These are phyloP conservation scores for Trichoderma hamatum DNA, from an alignment of 2,329 filamentous ascomycete genomes.

Conservation along the genomic window DNA sequence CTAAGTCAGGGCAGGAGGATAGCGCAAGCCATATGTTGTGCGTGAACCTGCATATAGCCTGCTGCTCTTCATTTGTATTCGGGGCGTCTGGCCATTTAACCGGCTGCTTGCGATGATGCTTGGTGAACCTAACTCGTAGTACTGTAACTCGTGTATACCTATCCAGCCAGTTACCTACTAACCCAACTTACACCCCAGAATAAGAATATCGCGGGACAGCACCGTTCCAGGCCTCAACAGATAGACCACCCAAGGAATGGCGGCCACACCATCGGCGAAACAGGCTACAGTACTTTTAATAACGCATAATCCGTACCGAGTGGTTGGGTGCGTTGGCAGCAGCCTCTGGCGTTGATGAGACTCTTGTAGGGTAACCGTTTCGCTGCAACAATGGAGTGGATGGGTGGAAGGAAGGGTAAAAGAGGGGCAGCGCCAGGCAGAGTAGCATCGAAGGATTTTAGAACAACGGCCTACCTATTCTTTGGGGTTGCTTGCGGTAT, in stretches of 20 bases:
- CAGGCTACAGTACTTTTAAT: slow-evolving; percentile 7
- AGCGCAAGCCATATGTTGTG: background rate
- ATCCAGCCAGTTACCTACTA: too few relatives aligned
- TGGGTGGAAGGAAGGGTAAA: slow-evolving; percentile 21
- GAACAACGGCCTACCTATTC: background rate
- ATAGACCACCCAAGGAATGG: background rate
- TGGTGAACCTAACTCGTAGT: too few relatives aligned
- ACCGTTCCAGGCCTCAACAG: background rate
- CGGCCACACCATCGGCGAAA: background rate
- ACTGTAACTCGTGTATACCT: too few relatives aligned
- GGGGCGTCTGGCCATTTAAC: background rate
- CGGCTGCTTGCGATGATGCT: background rate
- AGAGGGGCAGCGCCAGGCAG: slow-evolving; percentile 20
- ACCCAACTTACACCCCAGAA: too few relatives aligned
- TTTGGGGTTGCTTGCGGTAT: background rate
- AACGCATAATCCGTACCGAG: slow-evolving; percentile 14
- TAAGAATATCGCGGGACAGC: background rate
- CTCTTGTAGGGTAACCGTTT: slow-evolving; percentile 16
- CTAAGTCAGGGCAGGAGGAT: background rate
- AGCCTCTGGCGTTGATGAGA: background rate
- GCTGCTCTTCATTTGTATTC: background rate
- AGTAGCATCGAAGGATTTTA: slow-evolving; percentile 4
- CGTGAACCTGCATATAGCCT: background rate
- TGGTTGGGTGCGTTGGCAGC: slow-evolving; percentile 8
- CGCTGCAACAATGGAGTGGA: slow-evolving; percentile 16